These are phyloP conservation scores for Setaria italica DNA, from an alignment of 202 grass and related monocot genomes.

Conservation along the genomic window DNA sequence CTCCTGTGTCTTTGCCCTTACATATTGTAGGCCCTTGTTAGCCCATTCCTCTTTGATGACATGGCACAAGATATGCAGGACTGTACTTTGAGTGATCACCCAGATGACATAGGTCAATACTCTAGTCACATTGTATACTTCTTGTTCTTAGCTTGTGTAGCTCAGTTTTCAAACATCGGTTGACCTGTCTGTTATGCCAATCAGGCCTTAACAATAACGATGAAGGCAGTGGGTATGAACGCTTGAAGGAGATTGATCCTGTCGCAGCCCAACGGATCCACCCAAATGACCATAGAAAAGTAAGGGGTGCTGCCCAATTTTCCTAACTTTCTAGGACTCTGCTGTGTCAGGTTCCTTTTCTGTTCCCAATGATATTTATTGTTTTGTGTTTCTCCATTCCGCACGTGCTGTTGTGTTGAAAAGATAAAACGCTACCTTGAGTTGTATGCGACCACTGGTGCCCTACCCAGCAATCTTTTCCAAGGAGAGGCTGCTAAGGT, in stretches of 20 bases:
- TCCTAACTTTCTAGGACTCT: constrained; percentile 18
- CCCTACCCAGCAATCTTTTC: constrained; percentile 84
- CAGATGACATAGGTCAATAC: constrained; percentile 44
- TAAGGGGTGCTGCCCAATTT: constrained; percentile 34
- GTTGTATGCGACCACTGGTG: constrained; percentile 67
- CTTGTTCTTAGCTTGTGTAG: not conserved
- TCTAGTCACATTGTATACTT: not conserved
- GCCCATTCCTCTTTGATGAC: constrained; percentile 88
- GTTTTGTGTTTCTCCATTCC: constrained; percentile 27
- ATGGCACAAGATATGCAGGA: constrained; percentile 54
- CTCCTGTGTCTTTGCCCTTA: not conserved
- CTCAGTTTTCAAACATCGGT: not conserved
- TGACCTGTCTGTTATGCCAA: not conserved
- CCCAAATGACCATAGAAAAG: constrained; percentile 92
- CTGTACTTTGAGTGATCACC: constrained; percentile 30
- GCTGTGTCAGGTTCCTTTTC: constrained; percentile 12
- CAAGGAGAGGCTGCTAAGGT: constrained; percentile 77
- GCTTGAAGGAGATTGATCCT: constrained; percentile 73
- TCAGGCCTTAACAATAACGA: constrained; percentile 52
- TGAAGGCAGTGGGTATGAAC: constrained; percentile 58
- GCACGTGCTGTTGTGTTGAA: constrained; percentile 1
- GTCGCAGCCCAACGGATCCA: constrained; percentile 79
- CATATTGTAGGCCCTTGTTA: constrained; percentile 65
- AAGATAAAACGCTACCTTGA: constrained; percentile 85
- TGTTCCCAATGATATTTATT: not conserved